These are phyloP conservation scores for Verticillium tricorpus DNA, from an alignment of 2,329 filamentous ascomycete species.

Conservation along the genomic window DNA sequence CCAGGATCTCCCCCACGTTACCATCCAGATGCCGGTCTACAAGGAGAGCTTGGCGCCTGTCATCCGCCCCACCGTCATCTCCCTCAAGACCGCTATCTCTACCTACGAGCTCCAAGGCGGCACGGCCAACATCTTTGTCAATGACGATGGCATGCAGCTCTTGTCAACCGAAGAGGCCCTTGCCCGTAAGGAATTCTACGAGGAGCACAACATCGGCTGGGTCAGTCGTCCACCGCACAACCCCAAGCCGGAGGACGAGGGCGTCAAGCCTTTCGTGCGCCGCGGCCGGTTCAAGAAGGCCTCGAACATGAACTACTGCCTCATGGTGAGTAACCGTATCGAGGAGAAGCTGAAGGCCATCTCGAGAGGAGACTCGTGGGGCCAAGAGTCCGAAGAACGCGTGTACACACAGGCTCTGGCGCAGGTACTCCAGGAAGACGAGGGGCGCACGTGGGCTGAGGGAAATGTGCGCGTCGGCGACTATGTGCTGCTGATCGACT, in stretches of 20 bases:
- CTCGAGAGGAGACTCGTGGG: conserved; percentile 30
- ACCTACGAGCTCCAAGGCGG: conserved; percentile 54
- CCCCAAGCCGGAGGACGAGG: conserved; percentile 19
- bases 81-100: conserved; percentile 43
- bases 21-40: conserved; percentile 41
- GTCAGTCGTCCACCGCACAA: conserved; percentile 48
- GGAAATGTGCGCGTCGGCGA: conserved; percentile 55
- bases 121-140: conserved; percentile 63
- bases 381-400: conserved; percentile 34
- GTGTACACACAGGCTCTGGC: conserved; percentile 41
- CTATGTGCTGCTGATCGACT: conserved; percentile 63
- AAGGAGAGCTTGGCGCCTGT: conserved; percentile 32
- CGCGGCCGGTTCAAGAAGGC: conserved; percentile 62
- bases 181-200: conserved; percentile 49
- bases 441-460: conserved; percentile 49
- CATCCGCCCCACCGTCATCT: conserved; percentile 45
- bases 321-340: conserved; percentile 49
- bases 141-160: conserved; percentile 65
- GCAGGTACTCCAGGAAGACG: conserved; percentile 43
- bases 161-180: conserved; percentile 44
- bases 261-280: conserved; percentile 45
- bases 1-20: conserved; percentile 33
- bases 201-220: conserved; percentile 54
- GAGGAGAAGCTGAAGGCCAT: conserved; percentile 44
- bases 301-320: conserved; percentile 64